Percentiles rank a stretch among this genome's conserved stretches.
These are phyloP conservation scores for Microdochium bolleyi DNA, from an alignment of 2,329 filamentous ascomycete genomes.

Conservation along the genomic window DNA sequence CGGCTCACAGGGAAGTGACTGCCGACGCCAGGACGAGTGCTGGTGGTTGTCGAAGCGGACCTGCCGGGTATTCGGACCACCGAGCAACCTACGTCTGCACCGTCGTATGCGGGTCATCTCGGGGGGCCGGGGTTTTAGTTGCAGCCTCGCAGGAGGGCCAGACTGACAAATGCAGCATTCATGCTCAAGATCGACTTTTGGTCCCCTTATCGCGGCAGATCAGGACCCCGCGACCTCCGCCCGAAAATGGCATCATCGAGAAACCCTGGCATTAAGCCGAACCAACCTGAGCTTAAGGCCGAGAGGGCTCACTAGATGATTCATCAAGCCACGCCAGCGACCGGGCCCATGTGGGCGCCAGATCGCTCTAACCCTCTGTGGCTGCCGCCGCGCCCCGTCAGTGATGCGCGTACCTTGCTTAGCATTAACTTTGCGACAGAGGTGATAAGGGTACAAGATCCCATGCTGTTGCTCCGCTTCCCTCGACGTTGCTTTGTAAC, in stretches of 20 bases:
- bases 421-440: background rate
- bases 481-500: background rate
- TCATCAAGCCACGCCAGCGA: background rate
- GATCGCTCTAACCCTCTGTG: background rate
- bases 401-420: background rate
- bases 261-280: background rate
- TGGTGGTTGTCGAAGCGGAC: too few species aligned
- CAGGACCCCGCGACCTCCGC: background rate
- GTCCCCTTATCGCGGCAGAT: background rate
- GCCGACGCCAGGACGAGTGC: too few species aligned
- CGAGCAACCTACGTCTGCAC: background rate
- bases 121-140: background rate
- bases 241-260: background rate
- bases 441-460: background rate
- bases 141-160: background rate
- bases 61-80: background rate
- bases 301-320: background rate
- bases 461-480: background rate
- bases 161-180: background rate
- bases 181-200: background rate
- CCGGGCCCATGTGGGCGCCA: background rate
- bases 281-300: background rate
- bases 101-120: background rate
- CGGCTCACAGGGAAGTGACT: too few species aligned
- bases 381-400: background rate